Evolutionary conservation across 495 filamentous ascomycete genomes (phyloP), one percentile per base, ranked within the genome.

Genomic region (Neurospora sp.): DNA sequence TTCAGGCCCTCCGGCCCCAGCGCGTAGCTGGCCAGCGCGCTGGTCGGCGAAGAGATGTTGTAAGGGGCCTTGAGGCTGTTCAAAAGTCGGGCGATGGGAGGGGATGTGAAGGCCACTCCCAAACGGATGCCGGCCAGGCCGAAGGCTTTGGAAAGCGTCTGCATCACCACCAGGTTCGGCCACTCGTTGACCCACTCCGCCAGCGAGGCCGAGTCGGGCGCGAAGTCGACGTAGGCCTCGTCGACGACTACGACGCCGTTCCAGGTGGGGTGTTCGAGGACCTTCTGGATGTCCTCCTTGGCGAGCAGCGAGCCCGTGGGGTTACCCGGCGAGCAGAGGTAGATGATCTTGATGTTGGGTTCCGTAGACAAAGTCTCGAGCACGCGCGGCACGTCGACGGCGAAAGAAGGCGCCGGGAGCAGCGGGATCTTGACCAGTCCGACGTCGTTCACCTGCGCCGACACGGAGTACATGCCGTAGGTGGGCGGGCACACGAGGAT

Each of bases 121-220:
- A 94, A 81, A 4, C 96, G 87, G 77, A 98, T 97, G 18, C 96
- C 96, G 3, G 96, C 96, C 72, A 99, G 86, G 2, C 96, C 96
- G 77, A 99, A 99, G 1, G 93, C 96, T 81, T 99, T 99, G 77
- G 92, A 94, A 14, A 98, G 84, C 1, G 96, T 98, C 84, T 99
- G 96, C 94, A 98, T 96, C 42, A 99, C 94, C 27, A 97, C 94
- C 12, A 99, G 85, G 79, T 98, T 99, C n/a, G 95, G 94, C 89
- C 90, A 96, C 77, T 96, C 94, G 18, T 84, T 86, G 9, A 96
- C 95, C 93, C 92, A 97, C 79, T 97, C 92, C n/a, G 96, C 96
- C 20, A 98, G 86, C 78, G 89, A 93, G 40, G 91, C 87, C 31
- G 89, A 90, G 47, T 92, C 88, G 0, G 91, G 88, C 20, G 96